Evolutionary conservation across 495 filamentous ascomycete genomes (phyloP), one percentile per base, ranked within the genome.

Genomic region (Tuber borchii): DNA sequence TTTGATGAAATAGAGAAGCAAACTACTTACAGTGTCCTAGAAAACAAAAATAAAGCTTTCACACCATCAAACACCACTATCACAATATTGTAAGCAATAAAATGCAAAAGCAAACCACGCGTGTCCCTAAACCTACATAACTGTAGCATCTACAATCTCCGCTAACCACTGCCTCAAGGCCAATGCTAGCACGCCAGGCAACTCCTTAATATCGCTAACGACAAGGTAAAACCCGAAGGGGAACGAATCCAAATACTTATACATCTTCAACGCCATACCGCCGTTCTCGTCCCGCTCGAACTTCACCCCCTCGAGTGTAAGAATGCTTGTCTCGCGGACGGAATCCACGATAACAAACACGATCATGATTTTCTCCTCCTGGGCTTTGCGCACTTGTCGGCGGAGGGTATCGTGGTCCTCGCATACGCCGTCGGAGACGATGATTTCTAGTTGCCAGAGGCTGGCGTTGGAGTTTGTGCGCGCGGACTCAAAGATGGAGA

Each of bases 321-420:
- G 83, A 75, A 97, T 94, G 69, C 85, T 88, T 37, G 86, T 83
- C 69, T 86, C 85, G 76, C 87, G 87, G 10, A 91, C 87, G 46
- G 93, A 90, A 86, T 99, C 95, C 77, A 99, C 91, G 77, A 99
- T 91, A 70, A 99, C 91, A 79, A 98, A 99, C 0, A 99, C 94
- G 72, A 98, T 90, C 95, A 99, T 97, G 80, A 99, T 94, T 16
- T 93, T 87, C 84, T 97, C 93, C 83, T 97, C 95, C 79, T 92
- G 90, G 5, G 95, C 94, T 80, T 93, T 91, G 10, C 95, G 86
- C 7, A 98, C 89, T 37, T 98, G 87, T 31, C 93, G 87, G 17
- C 90, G 86, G 74, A 99, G 91, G 1, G 88, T 87, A n/a, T 91
- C 93, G 83, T 97, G 95, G 65, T 93, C 91, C 79, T 97, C 93